Base-by-base conservation (phyloP, 2,329 filamentous ascomycete species). In the Claviceps purpurea region DNA sequence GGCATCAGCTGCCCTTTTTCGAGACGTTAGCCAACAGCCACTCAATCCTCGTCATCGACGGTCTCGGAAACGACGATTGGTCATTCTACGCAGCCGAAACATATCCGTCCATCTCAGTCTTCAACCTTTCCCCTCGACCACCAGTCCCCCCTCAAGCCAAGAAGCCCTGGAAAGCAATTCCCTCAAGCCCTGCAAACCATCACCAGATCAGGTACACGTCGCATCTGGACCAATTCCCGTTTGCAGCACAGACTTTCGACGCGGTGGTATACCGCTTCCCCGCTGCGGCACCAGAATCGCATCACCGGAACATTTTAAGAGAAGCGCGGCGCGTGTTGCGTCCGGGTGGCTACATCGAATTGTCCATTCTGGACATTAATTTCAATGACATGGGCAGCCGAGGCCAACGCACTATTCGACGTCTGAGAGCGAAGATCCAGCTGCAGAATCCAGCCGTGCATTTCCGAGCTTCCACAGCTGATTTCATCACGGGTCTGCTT, bases 31-130 rank as follows among this genome's bases (percentile, higher is more conserved):
- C 60, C 20, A 59, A 75, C 70, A 78, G 69, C 51, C 84, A 72
- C 52, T 82, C 79, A 0, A 80, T 93, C 26, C 74, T 93, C 3
- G 84, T 93, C 18, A 76, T 93, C 52, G 87, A 93, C 67, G 87
- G 87, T 5, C 80, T 93, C 34, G 87, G 87, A n/a, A 90, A 89
- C 61, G 82, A 85, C 58, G 87, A 93, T 62, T 93, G 87, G 87
- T 90, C 87, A 10, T 55, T 52, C n/a, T 91, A 89, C 59, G 86
- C 86, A 20, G 85, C 87, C 6, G 81, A 90, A 62, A 89, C 85
- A 1, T 91, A 91, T 57, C 84, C 85, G 0, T 74, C 75, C 0
- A 84, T 84, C 0, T 84, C 80, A 2, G 84, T 93, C 56, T 91
- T 87, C 70, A 89, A 90, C 62, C 73, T 91, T 24, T 83, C 80